A percentile compares a stretch with the other conserved stretches of the same genome.
Conservation (phyloP, 2,329 filamentous ascomycete species). For the Pleurostoma richardsiae region DNA sequence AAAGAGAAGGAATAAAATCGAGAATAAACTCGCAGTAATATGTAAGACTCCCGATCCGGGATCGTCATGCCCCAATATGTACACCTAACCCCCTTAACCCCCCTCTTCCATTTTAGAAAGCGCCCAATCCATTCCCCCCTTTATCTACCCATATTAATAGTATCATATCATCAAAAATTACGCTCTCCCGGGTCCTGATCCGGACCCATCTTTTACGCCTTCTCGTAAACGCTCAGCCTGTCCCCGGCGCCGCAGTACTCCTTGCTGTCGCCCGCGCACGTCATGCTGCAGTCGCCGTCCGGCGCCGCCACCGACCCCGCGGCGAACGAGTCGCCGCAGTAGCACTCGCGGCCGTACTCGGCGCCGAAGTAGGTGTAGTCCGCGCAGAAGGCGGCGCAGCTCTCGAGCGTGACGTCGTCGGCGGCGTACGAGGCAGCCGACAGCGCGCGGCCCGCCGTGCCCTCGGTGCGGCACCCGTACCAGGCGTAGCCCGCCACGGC, state of each 20-base stretch:
- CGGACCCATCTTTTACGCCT: neutral
- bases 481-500: slow-evolving; percentile 16
- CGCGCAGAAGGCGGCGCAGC: slow-evolving; percentile 4
- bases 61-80: too few species aligned
- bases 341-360: slow-evolving; percentile 11
- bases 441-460: slow-evolving; percentile 1
- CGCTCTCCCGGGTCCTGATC: too few species aligned
- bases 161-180: too few species aligned
- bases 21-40: too few species aligned
- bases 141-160: too few species aligned
- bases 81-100: too few species aligned
- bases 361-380: slow-evolving; percentile 3
- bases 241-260: slow-evolving; percentile 35
- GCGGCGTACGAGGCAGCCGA: neutral
- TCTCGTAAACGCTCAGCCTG: slow-evolving; percentile 22
- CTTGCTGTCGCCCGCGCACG: slow-evolving; percentile 28
- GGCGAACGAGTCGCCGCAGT: slow-evolving; percentile 25
- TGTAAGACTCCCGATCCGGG: too few species aligned
- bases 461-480: slow-evolving; percentile 1
- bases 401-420: slow-evolving; percentile 2
- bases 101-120: too few species aligned
- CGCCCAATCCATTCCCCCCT: too few species aligned
- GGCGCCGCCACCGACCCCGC: slow-evolving; percentile 20
- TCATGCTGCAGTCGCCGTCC: slow-evolving; percentile 31
- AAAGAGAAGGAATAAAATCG: too few species aligned